These are phyloP conservation scores for Aspergillus avenaceus DNA, from an alignment of 495 filamentous ascomycete genomes.

Conservation along the genomic window DNA sequence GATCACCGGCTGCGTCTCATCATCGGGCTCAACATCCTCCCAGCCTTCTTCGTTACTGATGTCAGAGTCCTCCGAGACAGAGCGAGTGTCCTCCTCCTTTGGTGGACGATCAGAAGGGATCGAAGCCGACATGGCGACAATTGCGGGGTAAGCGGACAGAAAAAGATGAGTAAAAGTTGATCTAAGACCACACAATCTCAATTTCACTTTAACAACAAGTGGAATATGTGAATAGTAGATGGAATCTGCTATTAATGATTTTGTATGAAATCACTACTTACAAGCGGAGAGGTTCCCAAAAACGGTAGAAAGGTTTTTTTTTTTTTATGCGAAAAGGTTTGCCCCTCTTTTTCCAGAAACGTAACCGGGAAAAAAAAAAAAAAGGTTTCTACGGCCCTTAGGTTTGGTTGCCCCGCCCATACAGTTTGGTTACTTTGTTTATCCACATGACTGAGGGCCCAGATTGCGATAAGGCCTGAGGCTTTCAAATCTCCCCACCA, in stretches of 20 bases:
- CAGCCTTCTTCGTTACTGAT: constrained; percentile 64
- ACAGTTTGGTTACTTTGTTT: constrained; percentile 28
- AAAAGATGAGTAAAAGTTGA: not conserved
- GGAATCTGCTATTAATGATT: too few species aligned
- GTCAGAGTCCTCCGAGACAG: constrained; percentile 45
- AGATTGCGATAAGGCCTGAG: constrained; percentile 16
- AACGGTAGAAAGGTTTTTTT: not conserved
- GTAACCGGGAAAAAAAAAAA: constrained; percentile 9
- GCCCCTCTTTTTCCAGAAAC: not conserved
- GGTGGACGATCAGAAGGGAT: constrained; percentile 16
- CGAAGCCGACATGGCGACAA: constrained; percentile 28
- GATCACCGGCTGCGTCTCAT: constrained; percentile 60
- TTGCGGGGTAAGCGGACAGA: constrained; percentile 6
- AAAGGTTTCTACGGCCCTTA: constrained; percentile 16
- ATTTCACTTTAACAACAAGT: not conserved
- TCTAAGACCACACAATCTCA: not conserved
- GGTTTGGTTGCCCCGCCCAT: constrained; percentile 38
- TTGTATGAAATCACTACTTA: constrained; percentile 2
- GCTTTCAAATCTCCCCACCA: constrained; percentile 20
- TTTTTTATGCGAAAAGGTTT: too few species aligned
- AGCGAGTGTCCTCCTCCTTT: constrained; percentile 28
- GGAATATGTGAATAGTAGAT: too few species aligned
- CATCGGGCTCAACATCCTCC: constrained; percentile 73
- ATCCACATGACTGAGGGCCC: constrained; percentile 18
- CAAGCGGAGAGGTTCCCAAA: not conserved